Evolutionary conservation across 2,329 filamentous ascomycete genomes (phyloP), one percentile per base, ranked within the genome.

Genomic region (Talaromyces albobiverticillius): DNA sequence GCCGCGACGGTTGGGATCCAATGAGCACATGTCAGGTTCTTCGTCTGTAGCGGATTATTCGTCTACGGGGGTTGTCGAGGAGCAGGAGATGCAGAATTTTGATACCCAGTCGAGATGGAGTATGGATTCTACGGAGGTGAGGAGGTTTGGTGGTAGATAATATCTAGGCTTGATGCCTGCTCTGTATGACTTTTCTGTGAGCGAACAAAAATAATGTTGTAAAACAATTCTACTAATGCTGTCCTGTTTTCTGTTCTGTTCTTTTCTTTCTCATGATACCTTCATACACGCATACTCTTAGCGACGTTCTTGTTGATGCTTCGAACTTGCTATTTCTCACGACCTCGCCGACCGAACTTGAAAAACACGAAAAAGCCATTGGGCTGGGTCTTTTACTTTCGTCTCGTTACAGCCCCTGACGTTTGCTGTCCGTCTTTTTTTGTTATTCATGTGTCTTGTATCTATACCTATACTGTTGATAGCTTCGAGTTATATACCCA

Each of bases 41-140:
- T 45, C 49, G 4, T 47, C 45, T 23, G 16, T 11, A 18, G 20
- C 13, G 10, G 16, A 54, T 38, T 54, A 31, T 4, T n/a, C 20
- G 16, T 26, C 38, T 9, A 34, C 36, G n/a, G 36, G 40, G 2
- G 26, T n/a, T 4, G 16, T 10, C 22, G 53, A 55, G 9, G 46
- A 51, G 18, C 46, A 51, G 22, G 46, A 55, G 5, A 18, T 51
- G 22, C 53, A 46, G 32, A 49, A 42, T 20, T 18, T 55, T 16
- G 46, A 46, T 7, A 38, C n/a, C n/a, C n/a, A 29, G 29, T 46
- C 53, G 38, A 50, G 53, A 16, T 55, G 53, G 53, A 55, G 46
- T 23, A 50, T n/a, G 29, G 52, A 50, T 10, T 49, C 52, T 41
- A 34, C 18, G 2, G 40, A 31, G 20, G 31, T 14, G 46, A 50